Evolutionary conservation across 257 asterid species (phyloP), one percentile per base, ranked within the genome.

Genomic region (Solanum lignicaule): DNA sequence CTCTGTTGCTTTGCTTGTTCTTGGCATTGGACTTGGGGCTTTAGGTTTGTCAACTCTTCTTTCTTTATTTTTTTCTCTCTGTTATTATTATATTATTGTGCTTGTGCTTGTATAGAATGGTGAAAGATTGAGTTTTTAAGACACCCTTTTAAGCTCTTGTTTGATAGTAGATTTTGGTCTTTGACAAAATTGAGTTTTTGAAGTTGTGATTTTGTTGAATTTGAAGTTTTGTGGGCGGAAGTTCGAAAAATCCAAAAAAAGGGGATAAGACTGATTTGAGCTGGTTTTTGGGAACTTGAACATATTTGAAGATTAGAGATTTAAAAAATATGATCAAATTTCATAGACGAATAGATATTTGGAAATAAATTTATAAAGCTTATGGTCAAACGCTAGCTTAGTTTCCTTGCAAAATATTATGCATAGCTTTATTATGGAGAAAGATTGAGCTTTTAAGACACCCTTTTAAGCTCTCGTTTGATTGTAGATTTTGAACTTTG

Each of bases 11-110:
- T 83, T 97, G 87, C 99, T 97, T 29, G 84, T 97, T 90, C 90
- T 97, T 69, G 99, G 99, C 86, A 89, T 94, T 89, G 96, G 98
- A 85, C 92, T 97, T 16, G 99, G 99, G 62, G 92, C 96, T 89
- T 84, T 95, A 91, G 99, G 99, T 96, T n/a, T 16, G 87, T n/a
- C 31, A n/a, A 62, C 16, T 25, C 8, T 62, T 62, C 15, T 75
- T 20, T 46, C n/a, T 55, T 27, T 15, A 48, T 11, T 20, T 39
- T 16, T 62, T 23, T 46, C 60, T 35, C 15, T 81, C 62, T 25
- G 16, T 5, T 66, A 66, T 66, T 12, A 11, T 66, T 2, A 2
- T 25, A 62, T 66, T 25, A 27, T 15, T 71, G 32, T 68, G 18
- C 5, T 68, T 27, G 75, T 68, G 33, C 36, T 68, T 68, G 23